Evolutionary conservation across 768 basidiomycete species (phyloP).

Genomic region (Leccinum disarticulatum): DNA sequence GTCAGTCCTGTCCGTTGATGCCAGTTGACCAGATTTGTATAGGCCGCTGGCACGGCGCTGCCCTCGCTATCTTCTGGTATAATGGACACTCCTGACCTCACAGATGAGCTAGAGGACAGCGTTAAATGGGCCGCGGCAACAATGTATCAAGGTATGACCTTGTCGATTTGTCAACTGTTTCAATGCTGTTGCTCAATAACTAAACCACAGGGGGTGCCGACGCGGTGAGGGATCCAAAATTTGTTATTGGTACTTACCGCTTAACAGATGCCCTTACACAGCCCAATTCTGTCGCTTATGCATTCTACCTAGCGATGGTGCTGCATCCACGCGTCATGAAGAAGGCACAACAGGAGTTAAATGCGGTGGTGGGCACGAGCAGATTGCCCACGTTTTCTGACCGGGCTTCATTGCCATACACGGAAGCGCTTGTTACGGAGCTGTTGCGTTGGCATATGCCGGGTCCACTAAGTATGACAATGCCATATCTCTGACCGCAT

Average conservation of each 20-base stretch:
- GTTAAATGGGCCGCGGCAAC: constrained; percentile 19
- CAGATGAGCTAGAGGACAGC: constrained; percentile 15
- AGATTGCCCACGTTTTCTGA: constrained; percentile 27
- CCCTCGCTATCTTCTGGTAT: constrained; percentile 17
- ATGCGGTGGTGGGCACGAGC: constrained; percentile 22
- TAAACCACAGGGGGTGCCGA: constrained; percentile 22
- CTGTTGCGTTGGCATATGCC: constrained; percentile 22
- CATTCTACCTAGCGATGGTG: constrained; percentile 31
- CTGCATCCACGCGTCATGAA: constrained; percentile 26
- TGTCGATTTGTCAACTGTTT: background rate
- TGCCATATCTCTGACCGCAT: background rate
- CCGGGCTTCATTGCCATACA: constrained; percentile 17
- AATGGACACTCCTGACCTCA: constrained; percentile 7
- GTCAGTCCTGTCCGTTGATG: background rate
- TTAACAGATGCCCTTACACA: background rate
- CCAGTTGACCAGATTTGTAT: background rate
- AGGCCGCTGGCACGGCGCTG: constrained; percentile 17
- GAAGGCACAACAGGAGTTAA: constrained; percentile 29
- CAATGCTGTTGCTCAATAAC: background rate
- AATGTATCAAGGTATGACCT: constrained; percentile 13
- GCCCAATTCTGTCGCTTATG: constrained; percentile 13
- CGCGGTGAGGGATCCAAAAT: constrained; percentile 6
- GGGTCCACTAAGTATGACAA: constrained; percentile 11
- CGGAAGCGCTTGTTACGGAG: constrained; percentile 17
- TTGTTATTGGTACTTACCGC: background rate